Base-by-base conservation (phyloP, 2,329 filamentous ascomycete species). In the Fusarium foetens region DNA sequence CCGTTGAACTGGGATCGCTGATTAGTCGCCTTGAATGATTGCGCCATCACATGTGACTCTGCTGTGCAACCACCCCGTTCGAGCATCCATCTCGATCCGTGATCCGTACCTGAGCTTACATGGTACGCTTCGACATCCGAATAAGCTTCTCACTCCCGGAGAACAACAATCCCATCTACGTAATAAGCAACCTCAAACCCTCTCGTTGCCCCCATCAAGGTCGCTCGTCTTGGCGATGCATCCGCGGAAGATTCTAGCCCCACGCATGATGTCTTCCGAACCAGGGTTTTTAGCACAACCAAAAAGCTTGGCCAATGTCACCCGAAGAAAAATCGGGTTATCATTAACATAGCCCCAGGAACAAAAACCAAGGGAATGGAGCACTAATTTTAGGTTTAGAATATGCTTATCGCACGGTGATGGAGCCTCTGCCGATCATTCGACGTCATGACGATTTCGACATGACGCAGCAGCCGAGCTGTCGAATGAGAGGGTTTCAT, bases 341-440 rank as follows among this genome's bases (percentile, higher is more conserved):
- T 46, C 25, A 16, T 27, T 8, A 14, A 3, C 11, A 33, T 29
- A 41, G 27, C 49, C 45, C n/a, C 43, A 65, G 58, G 54, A 46
- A 69, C 67, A 65, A 38, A 55, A 51, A 33, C 52, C 49, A 51
- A 55, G 61, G 17, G 45, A 57, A 58, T 33, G 27, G 48, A 35
- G 11, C 39, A 36, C 41, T 49, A 59, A 59, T 38, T 59, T 73
- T 69, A 72, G 68, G 57, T 59, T 72, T 58, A 17, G 49, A 66
- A 43, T 73, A 73, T 73, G 71, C 71, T 73, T 73, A 73, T 73
- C 71, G 55, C 46, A 16, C 19, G 19, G 23, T 25, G 43, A 59
- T 70, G 66, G 57, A 38, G 55, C 49, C 54, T 21, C 38, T n/a
- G 55, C 35, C 62, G 68, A 67, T 70, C 62, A 21, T 12, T 69